Base-by-base conservation (phyloP, 352 stramenopile genomes). In the Phytopythium cucurbitacearum region DNA sequence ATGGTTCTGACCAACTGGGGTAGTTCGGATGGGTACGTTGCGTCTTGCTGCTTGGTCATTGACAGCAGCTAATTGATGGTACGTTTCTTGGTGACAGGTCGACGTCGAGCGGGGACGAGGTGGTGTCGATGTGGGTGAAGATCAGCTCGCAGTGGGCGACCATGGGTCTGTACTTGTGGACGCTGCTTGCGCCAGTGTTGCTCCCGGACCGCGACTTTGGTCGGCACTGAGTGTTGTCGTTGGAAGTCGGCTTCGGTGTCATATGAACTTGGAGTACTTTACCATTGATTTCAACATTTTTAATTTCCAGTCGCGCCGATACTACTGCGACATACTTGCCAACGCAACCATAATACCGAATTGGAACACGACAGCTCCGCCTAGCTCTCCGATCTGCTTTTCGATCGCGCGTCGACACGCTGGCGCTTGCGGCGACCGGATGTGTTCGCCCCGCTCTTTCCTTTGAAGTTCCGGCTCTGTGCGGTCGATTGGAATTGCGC, bases 61-160 rank as follows among this genome's bases (percentile, higher is more conserved):
- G 16, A 8, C 43, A 21, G 21, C 40, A 16, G 7, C 16, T 3
- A 42, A 35, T 12, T 10, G 33, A 48, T 47, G 4, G 54, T 7
- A 7, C 10, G 5, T 40, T 16, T 43, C 7, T 48, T 10, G 5
- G 13, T 55, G 45, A 4, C 49, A 84, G 67, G 21, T 72, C 61
- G 21, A 65, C 72, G 12, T 73, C 64, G 3, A 60, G 59, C 9
- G 53, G 63, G n/a, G 78, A 89, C 47, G 64, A 87, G 39, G 62
- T 82, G 5, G 72, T 89, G 28, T 91, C 78, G 4, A 98, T 98
- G 94, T 98, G 91, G 91, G 95, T 99, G 50, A 91, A 98, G 32
- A 91, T 96, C 60, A 71, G 74, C 12, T 95, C 87, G 15, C 91
- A 98, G 62, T 98, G 94, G 94, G 67, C 89, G 9, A 86, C 82